phyloP scores from a whole-genome alignment of 2,329 filamentous ascomycete genomes.

The Xylariaceae sp. region DNA sequence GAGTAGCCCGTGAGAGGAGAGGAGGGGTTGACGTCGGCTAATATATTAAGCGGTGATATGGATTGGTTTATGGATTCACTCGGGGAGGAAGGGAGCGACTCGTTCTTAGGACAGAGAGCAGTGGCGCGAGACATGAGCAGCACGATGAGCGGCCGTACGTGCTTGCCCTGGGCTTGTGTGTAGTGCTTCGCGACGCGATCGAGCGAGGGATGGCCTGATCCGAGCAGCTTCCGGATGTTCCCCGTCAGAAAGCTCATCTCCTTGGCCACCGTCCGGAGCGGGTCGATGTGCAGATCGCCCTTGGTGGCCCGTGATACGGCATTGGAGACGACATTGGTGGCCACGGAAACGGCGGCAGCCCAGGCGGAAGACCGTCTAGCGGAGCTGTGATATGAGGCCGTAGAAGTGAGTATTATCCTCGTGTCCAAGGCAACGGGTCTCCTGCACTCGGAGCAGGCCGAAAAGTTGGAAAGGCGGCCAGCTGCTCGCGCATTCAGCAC shows the following conservation, averaged over 20 bases:
- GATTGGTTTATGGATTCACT: constrained; percentile 46
- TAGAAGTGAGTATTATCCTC: constrained; percentile 30
- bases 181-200: constrained; percentile 98
- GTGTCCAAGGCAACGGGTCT: constrained; percentile 31
- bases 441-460: constrained; percentile 38
- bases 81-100: constrained; percentile 38
- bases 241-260: constrained; percentile 95
- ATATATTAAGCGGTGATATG: constrained; percentile 51
- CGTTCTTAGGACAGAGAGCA: constrained; percentile 62
- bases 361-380: constrained; percentile 57
- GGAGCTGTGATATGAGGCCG: constrained; percentile 41
- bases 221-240: constrained; percentile 87
- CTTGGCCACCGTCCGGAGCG: constrained; percentile 83
- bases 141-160: constrained; percentile 89
- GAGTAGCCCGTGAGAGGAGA: constrained; percentile 48
- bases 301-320: constrained; percentile 58
- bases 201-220: constrained; percentile 88
- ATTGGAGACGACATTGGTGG: constrained; percentile 66
- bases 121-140: constrained; percentile 95
- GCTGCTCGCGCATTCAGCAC: constrained; percentile 38
- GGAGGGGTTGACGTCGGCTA: constrained; percentile 79
- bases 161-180: constrained; percentile 92
- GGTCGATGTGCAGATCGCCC: constrained; percentile 72
- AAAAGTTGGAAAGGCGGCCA: constrained; percentile 34
- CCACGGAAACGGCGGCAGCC: constrained; percentile 67